phyloP scores from a whole-genome alignment of 805 yeast species.

The Saturnispora gosingensis region DNA sequence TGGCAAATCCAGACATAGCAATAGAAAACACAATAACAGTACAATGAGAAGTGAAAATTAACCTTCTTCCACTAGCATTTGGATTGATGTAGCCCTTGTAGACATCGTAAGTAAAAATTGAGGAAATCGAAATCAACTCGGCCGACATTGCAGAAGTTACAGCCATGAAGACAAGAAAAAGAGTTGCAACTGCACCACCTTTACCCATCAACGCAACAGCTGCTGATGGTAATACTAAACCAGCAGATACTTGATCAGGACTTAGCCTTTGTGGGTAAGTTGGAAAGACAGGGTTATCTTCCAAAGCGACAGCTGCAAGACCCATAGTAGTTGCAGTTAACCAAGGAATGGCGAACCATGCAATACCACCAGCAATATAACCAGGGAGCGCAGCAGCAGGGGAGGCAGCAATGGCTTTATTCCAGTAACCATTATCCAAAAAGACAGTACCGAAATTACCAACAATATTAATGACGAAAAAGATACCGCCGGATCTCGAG shows the following conservation, averaged over 20 bases:
- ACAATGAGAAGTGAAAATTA: conserved; percentile 60
- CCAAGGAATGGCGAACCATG: conserved; percentile 89
- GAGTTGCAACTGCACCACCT: conserved; percentile 80
- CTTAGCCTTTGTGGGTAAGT: conserved; percentile 64
- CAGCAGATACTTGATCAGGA: conserved; percentile 66
- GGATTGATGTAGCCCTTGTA: conserved; percentile 78
- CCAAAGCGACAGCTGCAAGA: conserved; percentile 69
- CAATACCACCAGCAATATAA: conserved; percentile 77
- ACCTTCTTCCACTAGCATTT: conserved; percentile 60
- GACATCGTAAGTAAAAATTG: conserved; percentile 77
- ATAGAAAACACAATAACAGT: conserved; percentile 50
- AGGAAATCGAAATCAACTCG: conserved; percentile 80
- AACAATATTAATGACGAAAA: conserved; percentile 78
- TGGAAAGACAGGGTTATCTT: conserved; percentile 64
- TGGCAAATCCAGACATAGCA: conserved; percentile 73
- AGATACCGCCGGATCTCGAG: conserved; percentile 79
- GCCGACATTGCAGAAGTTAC: conserved; percentile 90
- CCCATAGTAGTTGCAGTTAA: conserved; percentile 80
- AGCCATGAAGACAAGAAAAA: conserved; percentile 80
- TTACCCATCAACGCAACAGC: conserved; percentile 79
- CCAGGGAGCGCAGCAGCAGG: conserved; percentile 85
- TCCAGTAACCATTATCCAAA: conserved; percentile 81
- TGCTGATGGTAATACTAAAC: conserved; percentile 68
- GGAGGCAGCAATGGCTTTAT: conserved; percentile 70
- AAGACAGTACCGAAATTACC: conserved; percentile 89